Base-by-base conservation (phyloP, 108 stramenopile species). In the Nannochloropsis gaditana region DNA sequence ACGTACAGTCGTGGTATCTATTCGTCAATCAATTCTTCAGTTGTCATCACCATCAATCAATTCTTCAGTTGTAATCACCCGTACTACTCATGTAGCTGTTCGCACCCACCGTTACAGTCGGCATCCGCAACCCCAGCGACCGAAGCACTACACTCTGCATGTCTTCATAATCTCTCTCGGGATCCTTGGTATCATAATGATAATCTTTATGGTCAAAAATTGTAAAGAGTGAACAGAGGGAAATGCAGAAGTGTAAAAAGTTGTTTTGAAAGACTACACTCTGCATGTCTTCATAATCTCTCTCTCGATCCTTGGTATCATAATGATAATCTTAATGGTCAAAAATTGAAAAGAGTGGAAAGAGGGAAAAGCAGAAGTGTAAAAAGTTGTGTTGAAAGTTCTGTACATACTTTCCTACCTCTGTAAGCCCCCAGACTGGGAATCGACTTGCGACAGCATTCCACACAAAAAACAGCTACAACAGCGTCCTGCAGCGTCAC, bases 401-500 rank as follows among this genome's bases (percentile, higher is more conserved):
- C 15, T 11, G 15, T 11, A 50, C 47, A 50, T n/a, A n/a, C n/a
- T n/a, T 50, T 10, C 47, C 47, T 50, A 50, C 47, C 47, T 50
- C 47, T 10, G 15, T 50, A 50, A 50, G 47, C 11, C 47, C 47
- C 47, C 47, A 50, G 47, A 15, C 47, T 50, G 47, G 47, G 47
- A 50, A 50, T 50, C 11, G 47, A 50, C 47, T 50, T 10, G 15
- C 47, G 47, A 50, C 47, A 50, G 47, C 47, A 50, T 50, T 50
- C 47, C 15, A 50, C 47, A 15, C 47, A 50, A 50, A 50, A 50
- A 10, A 50, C 47, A 50, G 86, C 81, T 21, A 84, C 41, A 19
- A 87, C 83, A 5, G 86, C 86, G 44, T 87, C 86, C 50, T 80
- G 45, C 21, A 21, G 5, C 21, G 11, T 5, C 10, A 82, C 89